Evolutionary conservation across 331 rosid species (phyloP), one percentile per base, ranked within the genome.

Genomic region (Acacia pycnantha): DNA sequence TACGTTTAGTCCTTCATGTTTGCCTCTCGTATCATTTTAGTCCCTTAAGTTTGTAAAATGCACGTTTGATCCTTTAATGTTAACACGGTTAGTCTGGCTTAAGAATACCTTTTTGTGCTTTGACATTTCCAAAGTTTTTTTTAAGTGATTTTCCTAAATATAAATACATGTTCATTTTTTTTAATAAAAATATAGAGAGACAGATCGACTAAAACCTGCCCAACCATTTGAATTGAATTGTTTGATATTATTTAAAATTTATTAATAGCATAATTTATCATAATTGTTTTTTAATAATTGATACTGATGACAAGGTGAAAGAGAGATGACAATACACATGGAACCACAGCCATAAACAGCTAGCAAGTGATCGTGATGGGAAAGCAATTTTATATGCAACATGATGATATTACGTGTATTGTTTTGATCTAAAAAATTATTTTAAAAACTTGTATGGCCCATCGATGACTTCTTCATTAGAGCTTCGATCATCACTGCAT

Each of bases 361-460:
- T 22, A n/a, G 29, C 67, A 87, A 84, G 70, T 26, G 82, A 70
- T 66, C 77, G 59, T 69, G 91, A 77, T 74, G 82, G 86, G 79
- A 27, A 31, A 70, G 79, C 80, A 77, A 85, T 56, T 59, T 58
- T 73, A 56, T 54, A 19, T 54, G 8, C 62, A 54, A n/a, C 8
- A 19, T 37, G 6, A 56, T 56, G 62, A 37, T 37, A 37, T 37
- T 37, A 6, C 11, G 62, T 56, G 27, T 56, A 2, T 56, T 11
- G 62, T 2, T 56, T 24, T 8, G 14, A 50, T 14, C 54, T 4
- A 18, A 1, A 18, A 19, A 8, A 21, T 18, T 18, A 54, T 18
- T 19, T 19, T 0, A 54, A 54, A 54, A 21, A 48, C 21, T 4
- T 37, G 4, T 37, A 21, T 19, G 26, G 61, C 61, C 58, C 58